Percentiles rank a stretch among this genome's conserved stretches.
phyloP scores from a whole-genome alignment of 1,284 basidiomycete genomes.

The Rhodofomes roseus region DNA sequence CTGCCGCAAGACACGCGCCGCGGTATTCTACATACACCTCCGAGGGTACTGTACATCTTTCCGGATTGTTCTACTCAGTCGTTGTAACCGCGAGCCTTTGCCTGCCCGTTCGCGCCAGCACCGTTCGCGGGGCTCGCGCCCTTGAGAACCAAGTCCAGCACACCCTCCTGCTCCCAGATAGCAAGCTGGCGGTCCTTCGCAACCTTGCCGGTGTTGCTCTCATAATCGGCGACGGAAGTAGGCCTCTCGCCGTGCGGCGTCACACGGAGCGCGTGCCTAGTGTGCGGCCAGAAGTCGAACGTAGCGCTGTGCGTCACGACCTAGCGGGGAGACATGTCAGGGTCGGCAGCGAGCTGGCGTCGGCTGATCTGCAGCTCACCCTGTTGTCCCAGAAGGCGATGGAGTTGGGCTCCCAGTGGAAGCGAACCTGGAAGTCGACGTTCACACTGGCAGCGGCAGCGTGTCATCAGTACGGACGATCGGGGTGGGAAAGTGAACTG shows the following conservation, averaged over 20 bases:
- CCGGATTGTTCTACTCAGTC: conserved; percentile 36
- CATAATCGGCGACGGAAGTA: conserved; percentile 72
- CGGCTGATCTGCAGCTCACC: conserved; percentile 32
- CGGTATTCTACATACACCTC: background rate
- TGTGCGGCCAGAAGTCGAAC: conserved; percentile 73
- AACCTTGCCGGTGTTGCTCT: conserved; percentile 50
- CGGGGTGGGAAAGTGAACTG: background rate
- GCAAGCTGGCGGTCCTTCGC: conserved; percentile 66
- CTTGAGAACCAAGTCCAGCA: conserved; percentile 20
- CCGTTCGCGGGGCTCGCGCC: background rate
- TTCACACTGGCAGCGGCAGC: conserved; percentile 42
- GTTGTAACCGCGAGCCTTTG: conserved; percentile 54
- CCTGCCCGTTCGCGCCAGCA: conserved; percentile 21
- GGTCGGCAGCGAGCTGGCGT: background rate
- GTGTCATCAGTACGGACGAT: background rate
- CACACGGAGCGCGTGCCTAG: conserved; percentile 75
- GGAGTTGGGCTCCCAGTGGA: conserved; percentile 66
- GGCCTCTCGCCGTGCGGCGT: conserved; percentile 81
- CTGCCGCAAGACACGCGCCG: background rate
- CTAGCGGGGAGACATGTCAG: conserved; percentile 30
- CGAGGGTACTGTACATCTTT: background rate
- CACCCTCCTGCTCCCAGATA: conserved; percentile 59
- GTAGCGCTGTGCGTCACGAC: conserved; percentile 74
- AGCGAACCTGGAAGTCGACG: conserved; percentile 69
- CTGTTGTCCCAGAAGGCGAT: conserved; percentile 76